Evolutionary conservation across 2,329 filamentous ascomycete species (phyloP).

Genomic region (Diaporthe ampelina): DNA sequence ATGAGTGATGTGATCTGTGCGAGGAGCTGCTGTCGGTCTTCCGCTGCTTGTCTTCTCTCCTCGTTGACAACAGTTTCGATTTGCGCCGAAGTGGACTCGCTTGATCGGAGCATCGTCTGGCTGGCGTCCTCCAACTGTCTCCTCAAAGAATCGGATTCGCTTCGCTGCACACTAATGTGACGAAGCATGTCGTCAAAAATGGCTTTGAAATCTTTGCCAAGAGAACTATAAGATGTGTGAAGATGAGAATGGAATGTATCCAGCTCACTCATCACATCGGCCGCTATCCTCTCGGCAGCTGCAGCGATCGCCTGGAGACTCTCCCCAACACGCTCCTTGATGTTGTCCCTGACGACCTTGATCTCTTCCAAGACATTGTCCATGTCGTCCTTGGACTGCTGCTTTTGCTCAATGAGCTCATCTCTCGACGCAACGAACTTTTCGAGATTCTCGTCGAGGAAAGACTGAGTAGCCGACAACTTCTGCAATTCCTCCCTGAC

Average conservation of each 20-base stretch:
- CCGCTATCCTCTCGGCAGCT: slow-evolving; percentile 89
- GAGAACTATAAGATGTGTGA: slow-evolving; percentile 84
- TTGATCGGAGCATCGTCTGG: slow-evolving; percentile 76
- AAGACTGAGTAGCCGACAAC: slow-evolving; percentile 76
- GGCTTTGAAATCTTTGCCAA: slow-evolving; percentile 88
- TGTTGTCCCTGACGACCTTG: slow-evolving; percentile 86
- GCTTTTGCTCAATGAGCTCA: slow-evolving; percentile 77
- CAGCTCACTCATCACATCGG: slow-evolving; percentile 89
- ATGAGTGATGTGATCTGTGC: slow-evolving; percentile 84
- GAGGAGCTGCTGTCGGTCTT: slow-evolving; percentile 81
- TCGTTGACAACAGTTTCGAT: slow-evolving; percentile 80
- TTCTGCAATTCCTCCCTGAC: slow-evolving; percentile 81
- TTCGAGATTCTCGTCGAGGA: slow-evolving; percentile 78
- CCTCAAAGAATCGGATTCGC: slow-evolving; percentile 80
- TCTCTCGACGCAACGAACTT: slow-evolving; percentile 77
- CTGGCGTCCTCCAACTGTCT: slow-evolving; percentile 80
- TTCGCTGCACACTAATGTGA: slow-evolving; percentile 81
- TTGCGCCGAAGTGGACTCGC: slow-evolving; percentile 73
- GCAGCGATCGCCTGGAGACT: slow-evolving; percentile 86
- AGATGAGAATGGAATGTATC: slow-evolving; percentile 85
- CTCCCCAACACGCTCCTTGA: slow-evolving; percentile 87
- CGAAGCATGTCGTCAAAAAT: slow-evolving; percentile 86
- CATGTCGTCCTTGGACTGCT: slow-evolving; percentile 84
- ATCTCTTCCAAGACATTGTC: slow-evolving; percentile 94
- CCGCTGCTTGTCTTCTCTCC: slow-evolving; percentile 79